phyloP scores from a whole-genome alignment of 2,329 filamentous ascomycete genomes.

The Fusarium nurragi region DNA sequence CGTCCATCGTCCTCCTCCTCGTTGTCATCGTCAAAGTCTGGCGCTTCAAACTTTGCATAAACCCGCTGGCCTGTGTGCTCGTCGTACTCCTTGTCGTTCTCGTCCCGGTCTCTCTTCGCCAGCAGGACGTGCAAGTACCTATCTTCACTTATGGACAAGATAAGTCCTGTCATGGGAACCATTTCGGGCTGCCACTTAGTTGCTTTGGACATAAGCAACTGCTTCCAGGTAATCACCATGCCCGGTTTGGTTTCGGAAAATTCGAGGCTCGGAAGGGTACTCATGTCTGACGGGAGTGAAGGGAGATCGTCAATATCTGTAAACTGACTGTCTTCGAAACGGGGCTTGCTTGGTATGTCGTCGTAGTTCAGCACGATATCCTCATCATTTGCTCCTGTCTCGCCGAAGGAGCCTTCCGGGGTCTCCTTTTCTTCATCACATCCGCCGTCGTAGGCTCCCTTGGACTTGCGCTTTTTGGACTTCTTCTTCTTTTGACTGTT shows the following conservation, averaged over 20 bases:
- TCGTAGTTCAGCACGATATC: slow-evolving; percentile 55
- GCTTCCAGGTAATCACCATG: slow-evolving; percentile 75
- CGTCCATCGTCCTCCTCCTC: slow-evolving; percentile 69
- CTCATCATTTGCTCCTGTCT: slow-evolving; percentile 20
- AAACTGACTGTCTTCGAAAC: slow-evolving; percentile 54
- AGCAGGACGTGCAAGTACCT: slow-evolving; percentile 67
- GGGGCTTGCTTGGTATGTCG: slow-evolving; percentile 46
- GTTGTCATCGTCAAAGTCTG: slow-evolving; percentile 68
- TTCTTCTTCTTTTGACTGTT: slow-evolving; percentile 49
- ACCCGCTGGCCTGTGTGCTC: slow-evolving; percentile 74
- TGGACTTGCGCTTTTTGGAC: slow-evolving; percentile 53
- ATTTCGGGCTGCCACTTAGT: slow-evolving; percentile 74
- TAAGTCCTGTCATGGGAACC: slow-evolving; percentile 70
- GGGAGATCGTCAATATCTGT: slow-evolving; percentile 69
- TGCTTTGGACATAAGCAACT: slow-evolving; percentile 67
- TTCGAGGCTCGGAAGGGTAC: slow-evolving; percentile 61
- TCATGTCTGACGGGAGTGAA: slow-evolving; percentile 66
- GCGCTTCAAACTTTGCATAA: slow-evolving; percentile 82
- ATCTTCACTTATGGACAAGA: slow-evolving; percentile 65
- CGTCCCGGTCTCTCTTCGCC: slow-evolving; percentile 72
- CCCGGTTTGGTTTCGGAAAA: slow-evolving; percentile 61
- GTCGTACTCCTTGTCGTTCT: slow-evolving; percentile 69
- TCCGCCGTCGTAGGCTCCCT: slow-evolving; percentile 14
- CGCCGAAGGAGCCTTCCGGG: neutral
- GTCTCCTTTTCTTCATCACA: slow-evolving; percentile 23